Evolutionary conservation across 2,329 filamentous ascomycete genomes (phyloP), one percentile per base, ranked within the genome.

Genomic region (Amphichorda felina): DNA sequence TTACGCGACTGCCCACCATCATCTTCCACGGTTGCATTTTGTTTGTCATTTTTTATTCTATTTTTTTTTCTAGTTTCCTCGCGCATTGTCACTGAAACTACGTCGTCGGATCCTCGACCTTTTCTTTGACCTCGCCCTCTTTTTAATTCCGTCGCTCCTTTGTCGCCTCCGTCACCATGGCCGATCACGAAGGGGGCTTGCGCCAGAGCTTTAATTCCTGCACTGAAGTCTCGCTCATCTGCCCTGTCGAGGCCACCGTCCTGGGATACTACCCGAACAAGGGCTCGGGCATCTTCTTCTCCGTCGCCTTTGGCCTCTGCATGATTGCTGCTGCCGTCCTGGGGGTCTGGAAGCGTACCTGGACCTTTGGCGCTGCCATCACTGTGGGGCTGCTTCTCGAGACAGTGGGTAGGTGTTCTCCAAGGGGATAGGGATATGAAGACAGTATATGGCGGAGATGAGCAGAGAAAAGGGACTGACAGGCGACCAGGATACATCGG

Each of bases 201-300:
- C 21, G 21, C 21, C 6, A 10, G 16, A 41, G 40, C 26, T 53
- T 46, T 44, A 41, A 49, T 38, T 41, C 45, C 10, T 59, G 55
- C 40, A 45, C 41, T 8, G 49, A 46, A 13, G 53, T 73, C 40
- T 57, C 57, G 8, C 38, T 47, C 3, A 38, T 44, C 27, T 75
- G 71, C 42, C 68, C 69, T n/a, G 68, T 74, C 43, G 40, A 55
- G 28, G 56, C 53, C 21, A 74, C 70, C 3, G 68, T 71, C 10
- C 55, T 71, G 24, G 70, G 70, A 33, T 77, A 77, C 54, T 60
- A 62, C 24, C 73, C 73, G 6, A 73, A 70, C 44, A 48, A 64
- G n/a, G 64, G 66, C 33, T 64, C 70, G 43, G 72, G 74, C 50
- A 57, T 63, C 44, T 68, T 76, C 47, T 70, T 72, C 49, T 55